Percentiles rank a stretch among this genome's conserved stretches.
Evolutionary conservation across 352 stramenopile species (phyloP).

Genomic region (Globisporangium ultimum): DNA sequence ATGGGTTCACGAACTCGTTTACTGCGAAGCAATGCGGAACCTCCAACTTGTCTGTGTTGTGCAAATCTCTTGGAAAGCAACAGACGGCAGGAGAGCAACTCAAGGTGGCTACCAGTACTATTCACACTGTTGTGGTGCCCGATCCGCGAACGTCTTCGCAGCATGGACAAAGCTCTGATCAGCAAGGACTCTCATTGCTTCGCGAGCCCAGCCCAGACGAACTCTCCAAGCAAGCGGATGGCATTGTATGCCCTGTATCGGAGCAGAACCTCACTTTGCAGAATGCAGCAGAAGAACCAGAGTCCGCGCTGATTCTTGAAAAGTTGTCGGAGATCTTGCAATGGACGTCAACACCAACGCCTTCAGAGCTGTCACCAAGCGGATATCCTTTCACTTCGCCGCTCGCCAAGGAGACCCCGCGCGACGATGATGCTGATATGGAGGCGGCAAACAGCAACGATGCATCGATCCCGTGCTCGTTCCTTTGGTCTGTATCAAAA

Average conservation of each 20-base stretch:
- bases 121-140: slow-evolving; percentile 34
- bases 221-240: slow-evolving; percentile 13
- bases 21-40: slow-evolving; percentile 7
- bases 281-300: slow-evolving; percentile 59
- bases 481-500: slow-evolving; percentile 55
- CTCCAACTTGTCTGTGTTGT: slow-evolving; percentile 12
- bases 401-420: background rate
- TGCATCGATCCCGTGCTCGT: slow-evolving; percentile 29
- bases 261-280: slow-evolving; percentile 30
- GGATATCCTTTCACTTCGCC: slow-evolving; percentile 30
- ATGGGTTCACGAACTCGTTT: slow-evolving; percentile 26
- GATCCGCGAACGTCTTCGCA: slow-evolving; percentile 40
- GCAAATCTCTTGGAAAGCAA: slow-evolving; percentile 2
- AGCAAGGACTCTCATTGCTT: slow-evolving; percentile 34
- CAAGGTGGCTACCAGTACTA: background rate
- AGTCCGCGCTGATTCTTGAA: slow-evolving; percentile 47
- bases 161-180: background rate
- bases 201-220: slow-evolving; percentile 35
- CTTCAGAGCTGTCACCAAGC: background rate
- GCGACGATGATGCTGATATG: slow-evolving; percentile 10
- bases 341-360: slow-evolving; percentile 41
- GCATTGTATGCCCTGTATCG: slow-evolving; percentile 63
- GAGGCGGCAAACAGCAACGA: background rate
- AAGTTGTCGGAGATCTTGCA: slow-evolving; percentile 46
- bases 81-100: background rate